Conservation (phyloP, 805 yeast genomes). For the Metschnikowia dekortorum region DNA sequence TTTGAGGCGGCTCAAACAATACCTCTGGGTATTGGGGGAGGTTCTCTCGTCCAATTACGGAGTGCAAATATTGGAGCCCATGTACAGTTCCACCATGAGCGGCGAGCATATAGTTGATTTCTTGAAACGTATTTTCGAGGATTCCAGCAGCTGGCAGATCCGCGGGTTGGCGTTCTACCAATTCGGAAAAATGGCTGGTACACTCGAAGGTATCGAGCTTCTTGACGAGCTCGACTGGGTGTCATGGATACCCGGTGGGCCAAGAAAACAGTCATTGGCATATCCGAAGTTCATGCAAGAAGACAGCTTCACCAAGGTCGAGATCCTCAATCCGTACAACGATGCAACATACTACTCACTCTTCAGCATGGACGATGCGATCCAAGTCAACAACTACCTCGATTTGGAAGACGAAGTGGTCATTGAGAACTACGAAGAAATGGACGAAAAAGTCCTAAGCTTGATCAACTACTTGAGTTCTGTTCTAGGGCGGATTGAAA, state of each 20-base stretch:
- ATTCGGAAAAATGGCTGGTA: slow-evolving; percentile 67
- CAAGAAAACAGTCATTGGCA: slow-evolving; percentile 7
- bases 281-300: slow-evolving; percentile 15
- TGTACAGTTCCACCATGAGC: slow-evolving; percentile 20
- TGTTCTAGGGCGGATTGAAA: slow-evolving; percentile 37
- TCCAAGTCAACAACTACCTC: slow-evolving; percentile 4
- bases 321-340: slow-evolving; percentile 13
- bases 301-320: slow-evolving; percentile 12
- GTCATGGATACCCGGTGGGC: slow-evolving; percentile 4
- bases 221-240: slow-evolving; percentile 79
- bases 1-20: slow-evolving; percentile 53
- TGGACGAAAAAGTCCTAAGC: slow-evolving; percentile 23
- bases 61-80: slow-evolving; percentile 40
- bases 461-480: slow-evolving; percentile 51
- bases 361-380: slow-evolving; percentile 10
- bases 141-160: slow-evolving; percentile 47
- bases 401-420: slow-evolving; percentile 15
- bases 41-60: slow-evolving; percentile 74
- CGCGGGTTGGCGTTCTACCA: slow-evolving; percentile 76
- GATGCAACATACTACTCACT: slow-evolving; percentile 13
- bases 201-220: slow-evolving; percentile 77
- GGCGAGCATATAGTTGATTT: slow-evolving; percentile 36
- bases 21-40: slow-evolving; percentile 84
- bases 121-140: slow-evolving; percentile 40
- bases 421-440: slow-evolving; percentile 12